Evolutionary conservation across 225 moss, liverwort and hornwort species (phyloP).

Genomic region (Neckera pumila): DNA sequence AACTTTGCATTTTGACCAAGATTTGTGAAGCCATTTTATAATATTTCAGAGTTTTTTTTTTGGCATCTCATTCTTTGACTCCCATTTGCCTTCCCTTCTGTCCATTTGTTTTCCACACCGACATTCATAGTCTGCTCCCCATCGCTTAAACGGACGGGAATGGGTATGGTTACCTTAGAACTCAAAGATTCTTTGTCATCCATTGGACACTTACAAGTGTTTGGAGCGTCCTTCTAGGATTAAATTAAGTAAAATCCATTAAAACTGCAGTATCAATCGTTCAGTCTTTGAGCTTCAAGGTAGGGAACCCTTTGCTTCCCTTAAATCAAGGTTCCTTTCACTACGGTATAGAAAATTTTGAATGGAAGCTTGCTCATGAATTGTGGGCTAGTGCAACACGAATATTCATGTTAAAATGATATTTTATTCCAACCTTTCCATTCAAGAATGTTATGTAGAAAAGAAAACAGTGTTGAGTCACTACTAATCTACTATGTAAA

Average conservation of each 20-base stretch:
- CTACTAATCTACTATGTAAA: neutral
- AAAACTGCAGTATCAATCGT: neutral
- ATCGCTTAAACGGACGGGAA: too few relatives aligned
- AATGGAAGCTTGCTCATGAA: neutral
- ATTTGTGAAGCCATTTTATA: too few relatives aligned
- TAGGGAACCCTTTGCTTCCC: neutral
- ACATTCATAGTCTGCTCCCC: too few relatives aligned
- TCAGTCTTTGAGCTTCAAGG: neutral
- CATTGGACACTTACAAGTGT: too few relatives aligned
- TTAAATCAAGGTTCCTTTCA: neutral
- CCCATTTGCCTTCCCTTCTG: too few relatives aligned
- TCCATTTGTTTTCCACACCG: too few relatives aligned
- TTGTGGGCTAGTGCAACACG: too few relatives aligned
- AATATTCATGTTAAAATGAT: neutral
- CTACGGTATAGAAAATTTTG: neutral
- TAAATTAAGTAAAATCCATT: neutral
- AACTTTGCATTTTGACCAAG: too few relatives aligned
- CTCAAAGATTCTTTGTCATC: neutral
- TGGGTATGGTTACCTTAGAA: too few relatives aligned
- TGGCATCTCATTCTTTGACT: too few relatives aligned
- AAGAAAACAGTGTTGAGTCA: neutral
- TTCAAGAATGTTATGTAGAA: neutral
- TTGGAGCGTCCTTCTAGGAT: accelerated
- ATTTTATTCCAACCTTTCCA: neutral
- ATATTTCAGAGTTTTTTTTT: too few relatives aligned